Percentiles rank a stretch among this genome's conserved stretches.
Conservation (phyloP, 2,329 filamentous ascomycete species). For the Botrytis hyacinthi region DNA sequence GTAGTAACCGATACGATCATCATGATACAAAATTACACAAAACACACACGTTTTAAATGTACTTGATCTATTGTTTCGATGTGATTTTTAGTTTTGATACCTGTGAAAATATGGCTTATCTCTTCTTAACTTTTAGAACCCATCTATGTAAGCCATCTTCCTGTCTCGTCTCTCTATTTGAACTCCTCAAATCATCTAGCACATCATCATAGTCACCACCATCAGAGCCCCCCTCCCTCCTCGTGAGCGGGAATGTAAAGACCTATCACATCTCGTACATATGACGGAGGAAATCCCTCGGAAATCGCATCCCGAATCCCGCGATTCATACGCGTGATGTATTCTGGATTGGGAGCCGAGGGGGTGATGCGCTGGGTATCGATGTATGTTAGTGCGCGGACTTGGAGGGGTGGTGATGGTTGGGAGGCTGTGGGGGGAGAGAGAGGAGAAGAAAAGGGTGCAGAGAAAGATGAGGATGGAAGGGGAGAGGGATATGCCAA, state of each 20-base stretch:
- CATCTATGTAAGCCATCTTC: background rate
- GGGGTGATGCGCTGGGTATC: background rate
- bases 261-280: background rate
- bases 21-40: background rate
- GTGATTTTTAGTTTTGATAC: background rate
- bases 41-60: background rate
- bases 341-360: background rate
- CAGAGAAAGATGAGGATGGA: background rate
- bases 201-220: background rate
- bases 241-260: background rate
- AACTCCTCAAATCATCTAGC: background rate
- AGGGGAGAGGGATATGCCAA: background rate
- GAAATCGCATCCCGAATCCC: background rate
- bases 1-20: constrained; percentile 7
- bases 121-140: background rate
- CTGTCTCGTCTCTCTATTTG: background rate
- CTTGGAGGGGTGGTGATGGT: background rate
- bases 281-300: background rate
- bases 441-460: background rate
- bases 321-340: background rate
- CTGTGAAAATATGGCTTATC: background rate
- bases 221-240: background rate
- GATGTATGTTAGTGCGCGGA: background rate
- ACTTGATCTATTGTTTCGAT: background rate
- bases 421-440: background rate